Conservation (phyloP, 192 early-diverging fungal species). For the Polychytrium aggregatum region DNA sequence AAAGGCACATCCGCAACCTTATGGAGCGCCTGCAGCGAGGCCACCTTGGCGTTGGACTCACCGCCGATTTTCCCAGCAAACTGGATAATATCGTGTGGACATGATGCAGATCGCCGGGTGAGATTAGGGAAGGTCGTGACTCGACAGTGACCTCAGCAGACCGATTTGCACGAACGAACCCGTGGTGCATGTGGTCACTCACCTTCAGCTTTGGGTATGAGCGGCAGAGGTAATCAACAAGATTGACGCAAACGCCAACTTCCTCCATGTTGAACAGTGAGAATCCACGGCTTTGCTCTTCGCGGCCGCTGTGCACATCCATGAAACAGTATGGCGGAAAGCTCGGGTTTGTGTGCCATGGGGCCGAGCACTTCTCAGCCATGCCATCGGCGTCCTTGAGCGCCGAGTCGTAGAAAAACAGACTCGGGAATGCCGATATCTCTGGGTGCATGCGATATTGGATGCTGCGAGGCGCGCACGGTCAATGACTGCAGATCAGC, state of each 20-base stretch:
- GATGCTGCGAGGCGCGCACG: conserved; percentile 36
- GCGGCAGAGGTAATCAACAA: conserved; percentile 54
- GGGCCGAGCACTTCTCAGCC: conserved; percentile 41
- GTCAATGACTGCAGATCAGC: too few species aligned
- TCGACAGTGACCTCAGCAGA: too few species aligned
- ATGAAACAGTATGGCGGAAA: conserved; percentile 74
- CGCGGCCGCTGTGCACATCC: conserved; percentile 55
- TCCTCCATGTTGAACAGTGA: conserved; percentile 76
- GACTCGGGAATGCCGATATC: conserved; percentile 71
- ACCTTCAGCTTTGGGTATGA: background rate
- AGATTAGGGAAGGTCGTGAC: too few species aligned
- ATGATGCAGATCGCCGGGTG: too few species aligned
- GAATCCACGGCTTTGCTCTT: conserved; percentile 46
- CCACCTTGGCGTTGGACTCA: too few species aligned
- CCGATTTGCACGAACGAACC: too few species aligned
- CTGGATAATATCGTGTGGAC: too few species aligned
- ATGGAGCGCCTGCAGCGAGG: too few species aligned
- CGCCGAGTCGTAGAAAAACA: conserved; percentile 64
- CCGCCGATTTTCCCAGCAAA: too few species aligned
- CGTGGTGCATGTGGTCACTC: too few species aligned
- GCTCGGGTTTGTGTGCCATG: conserved; percentile 55
- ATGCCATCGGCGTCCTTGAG: conserved; percentile 69
- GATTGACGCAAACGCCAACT: conserved; percentile 54
- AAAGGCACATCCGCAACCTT: too few species aligned
- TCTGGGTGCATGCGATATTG: conserved; percentile 97